Evolutionary conservation across 805 yeast species (phyloP), one percentile per base, ranked within the genome.

Genomic region (Candida incommunis): DNA sequence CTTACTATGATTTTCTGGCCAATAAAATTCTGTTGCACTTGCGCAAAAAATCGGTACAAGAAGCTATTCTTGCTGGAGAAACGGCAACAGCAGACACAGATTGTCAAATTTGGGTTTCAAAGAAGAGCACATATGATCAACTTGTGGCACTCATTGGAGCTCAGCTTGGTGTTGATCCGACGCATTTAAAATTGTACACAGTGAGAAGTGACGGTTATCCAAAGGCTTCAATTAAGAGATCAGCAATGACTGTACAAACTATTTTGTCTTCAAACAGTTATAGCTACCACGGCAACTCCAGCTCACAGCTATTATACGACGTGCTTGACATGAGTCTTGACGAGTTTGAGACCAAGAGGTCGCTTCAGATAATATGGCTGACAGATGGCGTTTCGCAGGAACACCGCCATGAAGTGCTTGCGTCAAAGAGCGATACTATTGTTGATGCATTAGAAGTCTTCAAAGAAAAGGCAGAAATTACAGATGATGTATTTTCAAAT

Each of bases 311-410:
- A 47, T 80, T 79, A 51, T 90, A 82, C 58, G 96, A 90, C 56
- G 63, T 81, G 1, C 69, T 92, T 55, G 82, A 77, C 41, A 77
- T 87, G 40, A 76, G 88, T 1, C 65, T 90, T 45, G 71, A 67
- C 27, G 94, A 86, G 50, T 73, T 81, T 54, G 98, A 92, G 61
- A 77, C 73, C 50, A 73, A 85, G 78, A 75, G 75, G 47, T 62
- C 76, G 3, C 63, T 88, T 37, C 75, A 70, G 44, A 67, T 90
- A 20, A 70, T 70, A 44, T 86, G 94, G 90, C 66, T 88, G 37
- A 75, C 80, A 1, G 76, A 76, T 40, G 83, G 84, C 9, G 72
- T 84, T 41, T 69, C 82, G 42, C 82, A 80, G 51, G 83, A 70
- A 51, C 87, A 80, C 49, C 68, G 70, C 42, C 74, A 71, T 53